Evolutionary conservation across 768 basidiomycete species (phyloP).

Genomic region (Leccinellum luteum): DNA sequence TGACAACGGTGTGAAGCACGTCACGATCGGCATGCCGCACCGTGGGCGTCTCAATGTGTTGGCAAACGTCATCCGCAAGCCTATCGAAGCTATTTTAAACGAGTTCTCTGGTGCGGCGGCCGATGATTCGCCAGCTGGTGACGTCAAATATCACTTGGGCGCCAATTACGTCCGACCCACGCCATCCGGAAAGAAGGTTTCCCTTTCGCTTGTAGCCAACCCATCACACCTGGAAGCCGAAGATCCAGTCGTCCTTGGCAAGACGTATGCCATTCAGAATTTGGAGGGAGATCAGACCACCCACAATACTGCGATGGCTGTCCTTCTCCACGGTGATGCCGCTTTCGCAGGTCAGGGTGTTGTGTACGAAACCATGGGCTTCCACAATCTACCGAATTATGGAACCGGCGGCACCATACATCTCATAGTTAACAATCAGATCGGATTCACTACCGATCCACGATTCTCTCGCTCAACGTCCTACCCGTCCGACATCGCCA

Average conservation of each 20-base stretch:
- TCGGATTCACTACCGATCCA: constrained; percentile 98
- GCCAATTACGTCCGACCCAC: constrained; percentile 99
- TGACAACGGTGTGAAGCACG: constrained; percentile 91
- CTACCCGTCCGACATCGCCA: constrained; percentile 97
- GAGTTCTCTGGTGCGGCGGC: constrained; percentile 82
- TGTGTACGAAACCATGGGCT: constrained; percentile 99
- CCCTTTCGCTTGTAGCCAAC: constrained; percentile 96
- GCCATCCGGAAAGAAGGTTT: constrained; percentile 96
- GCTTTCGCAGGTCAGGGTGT: constrained; percentile 98
- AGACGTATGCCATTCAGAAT: constrained; percentile 96
- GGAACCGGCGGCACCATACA: constrained; percentile 98
- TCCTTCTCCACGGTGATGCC: constrained; percentile 95
- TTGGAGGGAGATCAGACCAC: constrained; percentile 82
- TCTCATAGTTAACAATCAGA: constrained; percentile 98
- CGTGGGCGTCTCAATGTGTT: constrained; percentile 97
- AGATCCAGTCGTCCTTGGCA: constrained; percentile 97
- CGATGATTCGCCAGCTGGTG: constrained; percentile 84
- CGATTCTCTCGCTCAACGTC: constrained; percentile 97
- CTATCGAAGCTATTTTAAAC: constrained; percentile 95
- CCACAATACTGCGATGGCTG: constrained; percentile 88
- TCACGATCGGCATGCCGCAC: constrained; percentile 99
- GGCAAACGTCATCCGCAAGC: constrained; percentile 98
- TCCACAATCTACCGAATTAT: constrained; percentile 92
- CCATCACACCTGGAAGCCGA: constrained; percentile 97
- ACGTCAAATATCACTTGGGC: constrained; percentile 99